phyloP scores from a whole-genome alignment of 106 monocot species.

The Agapanthus africanus region DNA sequence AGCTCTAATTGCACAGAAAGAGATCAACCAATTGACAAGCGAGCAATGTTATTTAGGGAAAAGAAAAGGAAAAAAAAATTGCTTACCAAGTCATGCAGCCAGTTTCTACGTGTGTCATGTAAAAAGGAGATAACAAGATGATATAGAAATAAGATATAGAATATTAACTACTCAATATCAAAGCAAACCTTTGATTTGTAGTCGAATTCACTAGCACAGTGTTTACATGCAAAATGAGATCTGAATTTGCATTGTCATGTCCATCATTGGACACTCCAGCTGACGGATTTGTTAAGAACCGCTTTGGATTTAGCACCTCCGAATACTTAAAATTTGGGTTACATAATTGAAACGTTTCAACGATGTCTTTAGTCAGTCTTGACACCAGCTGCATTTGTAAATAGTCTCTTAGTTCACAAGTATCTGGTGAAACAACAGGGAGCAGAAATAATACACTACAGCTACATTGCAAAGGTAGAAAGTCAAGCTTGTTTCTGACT shows the following conservation, averaged over 20 bases:
- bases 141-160: not conserved
- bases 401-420: not conserved
- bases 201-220: slow-evolving; percentile 48
- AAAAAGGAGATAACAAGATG: not conserved
- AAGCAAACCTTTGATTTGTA: slow-evolving; percentile 56
- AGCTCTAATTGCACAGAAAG: not conserved
- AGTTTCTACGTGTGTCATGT: not conserved
- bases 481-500: not conserved
- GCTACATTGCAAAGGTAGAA: not conserved
- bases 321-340: slow-evolving; percentile 74
- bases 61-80: not conserved
- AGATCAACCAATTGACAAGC: not conserved
- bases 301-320: slow-evolving; percentile 67
- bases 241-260: slow-evolving; percentile 78
- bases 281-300: slow-evolving; percentile 73
- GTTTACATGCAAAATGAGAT: slow-evolving; percentile 81
- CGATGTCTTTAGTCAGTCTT: slow-evolving; percentile 64
- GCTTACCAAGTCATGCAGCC: not conserved
- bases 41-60: too few species aligned
- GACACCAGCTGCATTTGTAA: slow-evolving; percentile 55
- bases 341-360: slow-evolving; percentile 69
- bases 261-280: slow-evolving; percentile 72
- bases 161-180: not conserved
- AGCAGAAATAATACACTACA: not conserved
- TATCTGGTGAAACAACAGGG: not conserved